Evolutionary conservation across 2,329 filamentous ascomycete genomes (phyloP).

Genomic region (Oidium heveae): DNA sequence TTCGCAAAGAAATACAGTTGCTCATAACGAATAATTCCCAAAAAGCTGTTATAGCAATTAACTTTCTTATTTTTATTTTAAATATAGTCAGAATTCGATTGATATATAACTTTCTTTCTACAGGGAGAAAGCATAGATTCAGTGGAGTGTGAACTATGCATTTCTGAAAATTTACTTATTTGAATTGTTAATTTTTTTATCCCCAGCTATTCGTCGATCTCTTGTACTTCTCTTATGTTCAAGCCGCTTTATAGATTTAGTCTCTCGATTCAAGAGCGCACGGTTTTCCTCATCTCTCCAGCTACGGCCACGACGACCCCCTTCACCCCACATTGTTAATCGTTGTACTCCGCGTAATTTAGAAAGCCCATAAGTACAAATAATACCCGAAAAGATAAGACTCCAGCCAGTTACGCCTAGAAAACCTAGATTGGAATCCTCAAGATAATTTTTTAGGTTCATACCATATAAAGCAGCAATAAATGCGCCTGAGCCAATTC

Average conservation of each 20-base stretch:
- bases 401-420: slow-evolving; percentile 46
- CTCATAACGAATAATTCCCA: no score
- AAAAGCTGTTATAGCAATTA: no score
- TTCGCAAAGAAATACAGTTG: no score
- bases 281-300: slow-evolving; percentile 9
- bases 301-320: slow-evolving; percentile 9
- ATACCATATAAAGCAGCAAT: slow-evolving; percentile 98
- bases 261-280: slow-evolving; percentile 1
- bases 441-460: slow-evolving; percentile 97
- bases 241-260: not conserved
- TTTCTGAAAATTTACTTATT: no score
- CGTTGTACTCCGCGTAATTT: slow-evolving; percentile 71
- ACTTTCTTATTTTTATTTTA: no score
- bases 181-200: no score
- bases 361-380: slow-evolving; percentile 61
- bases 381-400: slow-evolving; percentile 44
- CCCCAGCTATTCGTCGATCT: not conserved
- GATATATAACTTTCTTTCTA: no score
- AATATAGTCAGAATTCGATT: no score
- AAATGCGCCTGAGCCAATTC: slow-evolving; percentile 85
- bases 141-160: not conserved
- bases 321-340: slow-evolving; percentile 46
- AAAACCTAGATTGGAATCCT: slow-evolving; percentile 79
- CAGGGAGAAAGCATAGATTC: no score
- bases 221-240: not conserved